phyloP scores from a whole-genome alignment of 768 basidiomycete species.

The Mycena galopus region DNA sequence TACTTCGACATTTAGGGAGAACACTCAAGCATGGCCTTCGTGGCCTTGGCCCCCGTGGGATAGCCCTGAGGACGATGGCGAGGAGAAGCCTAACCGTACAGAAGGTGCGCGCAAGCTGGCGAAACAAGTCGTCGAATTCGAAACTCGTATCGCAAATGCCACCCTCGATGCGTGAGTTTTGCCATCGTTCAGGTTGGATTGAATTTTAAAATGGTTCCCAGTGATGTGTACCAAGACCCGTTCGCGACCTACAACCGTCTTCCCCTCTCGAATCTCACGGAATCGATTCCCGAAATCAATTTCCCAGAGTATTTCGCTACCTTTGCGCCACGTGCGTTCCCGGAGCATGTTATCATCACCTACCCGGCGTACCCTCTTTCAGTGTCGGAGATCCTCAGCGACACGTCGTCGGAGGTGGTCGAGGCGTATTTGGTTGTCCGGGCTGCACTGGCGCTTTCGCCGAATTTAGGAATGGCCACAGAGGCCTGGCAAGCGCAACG shows the following conservation, averaged over 20 bases:
- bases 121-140: conserved; percentile 80
- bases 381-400: conserved; percentile 76
- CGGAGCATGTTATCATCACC: conserved; percentile 82
- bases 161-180: conserved; percentile 80
- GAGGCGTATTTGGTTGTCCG: conserved; percentile 92
- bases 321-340: conserved; percentile 84
- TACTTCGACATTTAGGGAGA: conserved; percentile 37
- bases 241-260: conserved; percentile 91
- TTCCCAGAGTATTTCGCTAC: conserved; percentile 90
- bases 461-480: conserved; percentile 79
- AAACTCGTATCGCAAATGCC: conserved; percentile 80
- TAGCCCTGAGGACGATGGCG: conserved; percentile 66
- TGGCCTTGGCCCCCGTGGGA: conserved; percentile 93
- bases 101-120: conserved; percentile 75
- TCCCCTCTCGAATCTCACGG: conserved; percentile 75
- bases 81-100: conserved; percentile 63
- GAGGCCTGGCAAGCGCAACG: conserved; percentile 84
- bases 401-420: conserved; percentile 76
- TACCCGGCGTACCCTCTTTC: conserved; percentile 82
- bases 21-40: conserved; percentile 75
- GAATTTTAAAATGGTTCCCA: conserved; percentile 40
- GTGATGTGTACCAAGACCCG: conserved; percentile 84
- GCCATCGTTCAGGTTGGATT: background rate
- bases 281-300: conserved; percentile 79
- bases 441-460: conserved; percentile 75